Evolutionary conservation across 2,329 filamentous ascomycete genomes (phyloP).

Genomic region (Thelonectria discophora): DNA sequence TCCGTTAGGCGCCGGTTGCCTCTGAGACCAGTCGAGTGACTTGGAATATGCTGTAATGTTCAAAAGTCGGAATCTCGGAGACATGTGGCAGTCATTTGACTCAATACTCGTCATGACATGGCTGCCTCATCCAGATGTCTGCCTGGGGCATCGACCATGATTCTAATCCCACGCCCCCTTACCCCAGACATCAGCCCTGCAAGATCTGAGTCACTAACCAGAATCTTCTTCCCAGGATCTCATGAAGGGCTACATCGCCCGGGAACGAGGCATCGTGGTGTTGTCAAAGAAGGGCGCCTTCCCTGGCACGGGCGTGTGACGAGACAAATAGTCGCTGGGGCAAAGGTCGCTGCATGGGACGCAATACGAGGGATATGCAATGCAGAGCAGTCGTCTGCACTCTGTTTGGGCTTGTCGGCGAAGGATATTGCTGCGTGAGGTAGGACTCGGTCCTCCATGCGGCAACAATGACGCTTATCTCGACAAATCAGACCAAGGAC

Average conservation of each 20-base stretch:
- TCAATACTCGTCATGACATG: conserved; percentile 40
- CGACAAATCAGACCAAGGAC: conserved; percentile 35
- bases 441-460: conserved; percentile 13
- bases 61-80: conserved; percentile 20
- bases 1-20: conserved; percentile 22
- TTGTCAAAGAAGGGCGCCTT: conserved; percentile 94
- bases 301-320: conserved; percentile 80
- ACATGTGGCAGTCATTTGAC: conserved; percentile 35
- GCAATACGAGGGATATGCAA: conserved; percentile 22
- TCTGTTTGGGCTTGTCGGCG: conserved; percentile 22
- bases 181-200: conserved; percentile 31
- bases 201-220: conserved; percentile 48
- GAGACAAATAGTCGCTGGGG: conserved; percentile 14
- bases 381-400: conserved; percentile 23
- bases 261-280: conserved; percentile 89
- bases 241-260: conserved; percentile 98
- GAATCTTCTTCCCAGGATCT: conserved; percentile 67
- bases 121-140: conserved; percentile 36
- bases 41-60: background rate
- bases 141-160: conserved; percentile 35
- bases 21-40: conserved; percentile 8
- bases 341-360: conserved; percentile 10
- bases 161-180: conserved; percentile 31
- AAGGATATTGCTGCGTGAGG: conserved; percentile 23
- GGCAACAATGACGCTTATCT: conserved; percentile 31